phyloP scores from a whole-genome alignment of 148 eudicot species.

The Amaranthus cruentus region DNA sequence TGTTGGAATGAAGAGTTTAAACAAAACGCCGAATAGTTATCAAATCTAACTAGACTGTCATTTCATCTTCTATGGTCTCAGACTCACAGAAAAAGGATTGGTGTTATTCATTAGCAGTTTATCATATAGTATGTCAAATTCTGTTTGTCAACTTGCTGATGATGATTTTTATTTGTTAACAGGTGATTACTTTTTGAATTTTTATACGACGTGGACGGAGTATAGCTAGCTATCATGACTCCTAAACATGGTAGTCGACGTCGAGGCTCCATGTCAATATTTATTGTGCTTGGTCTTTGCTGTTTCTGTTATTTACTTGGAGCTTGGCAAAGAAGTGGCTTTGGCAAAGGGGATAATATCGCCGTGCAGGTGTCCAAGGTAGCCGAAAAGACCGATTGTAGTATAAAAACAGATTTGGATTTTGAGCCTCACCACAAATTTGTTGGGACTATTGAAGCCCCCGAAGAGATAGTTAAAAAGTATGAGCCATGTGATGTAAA shows the following conservation, averaged over 20 bases:
- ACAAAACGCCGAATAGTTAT: neutral
- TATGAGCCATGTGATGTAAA: conserved; percentile 50
- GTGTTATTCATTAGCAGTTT: neutral
- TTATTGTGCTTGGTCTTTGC: conserved; percentile 53
- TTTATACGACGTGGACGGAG: neutral
- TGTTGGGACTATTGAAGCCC: conserved; percentile 29
- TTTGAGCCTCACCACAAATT: conserved; percentile 55
- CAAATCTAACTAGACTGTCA: neutral
- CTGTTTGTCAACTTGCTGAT: neutral
- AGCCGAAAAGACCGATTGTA: conserved; percentile 37
- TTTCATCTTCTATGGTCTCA: neutral
- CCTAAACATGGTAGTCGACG: conserved; percentile 44
- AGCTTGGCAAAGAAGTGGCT: conserved; percentile 61
- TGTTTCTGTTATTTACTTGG: conserved; percentile 64
- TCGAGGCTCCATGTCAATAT: conserved; percentile 46
- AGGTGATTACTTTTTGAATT: conserved; percentile 11
- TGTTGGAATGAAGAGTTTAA: neutral
- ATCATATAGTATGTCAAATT: neutral
- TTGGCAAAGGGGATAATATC: conserved; percentile 52
- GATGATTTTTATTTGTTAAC: conserved; percentile 7
- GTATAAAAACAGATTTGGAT: conserved; percentile 28
- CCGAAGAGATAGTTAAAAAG: conserved; percentile 45
- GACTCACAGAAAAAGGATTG: neutral
- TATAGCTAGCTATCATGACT: conserved; percentile 37
- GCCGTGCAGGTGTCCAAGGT: conserved; percentile 31